phyloP scores from a whole-genome alignment of 768 basidiomycete species.

The Lentinula detonsa region DNA sequence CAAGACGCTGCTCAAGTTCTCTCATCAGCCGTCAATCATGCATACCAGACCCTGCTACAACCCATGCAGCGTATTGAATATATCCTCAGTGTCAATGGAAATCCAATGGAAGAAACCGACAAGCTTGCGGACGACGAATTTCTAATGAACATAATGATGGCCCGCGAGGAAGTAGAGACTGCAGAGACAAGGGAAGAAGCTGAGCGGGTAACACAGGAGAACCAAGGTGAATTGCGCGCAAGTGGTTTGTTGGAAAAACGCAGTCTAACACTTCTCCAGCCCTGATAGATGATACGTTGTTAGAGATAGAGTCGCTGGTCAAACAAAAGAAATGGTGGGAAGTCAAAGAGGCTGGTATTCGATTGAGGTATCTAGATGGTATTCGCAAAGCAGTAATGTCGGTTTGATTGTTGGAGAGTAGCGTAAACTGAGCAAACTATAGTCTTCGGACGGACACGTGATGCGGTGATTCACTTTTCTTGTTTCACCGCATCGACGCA shows the following conservation, averaged over 20 bases:
- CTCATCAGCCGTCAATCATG: slow-evolving; percentile 76
- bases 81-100: slow-evolving; percentile 59
- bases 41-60: slow-evolving; percentile 68
- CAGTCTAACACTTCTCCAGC: slow-evolving; percentile 27
- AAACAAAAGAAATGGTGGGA: slow-evolving; percentile 45
- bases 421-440: no score
- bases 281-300: slow-evolving; percentile 41
- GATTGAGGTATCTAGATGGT: slow-evolving; percentile 68
- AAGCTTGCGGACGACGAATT: slow-evolving; percentile 65
- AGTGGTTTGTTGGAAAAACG: neutral
- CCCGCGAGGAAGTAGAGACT: slow-evolving; percentile 69
- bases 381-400: slow-evolving; percentile 45
- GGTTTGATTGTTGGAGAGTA: no score
- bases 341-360: slow-evolving; percentile 55
- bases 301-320: slow-evolving; percentile 44
- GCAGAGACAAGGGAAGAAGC: slow-evolving; percentile 46
- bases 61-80: slow-evolving; percentile 79
- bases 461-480: no score
- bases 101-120: slow-evolving; percentile 61
- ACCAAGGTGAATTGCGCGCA: slow-evolving; percentile 36
- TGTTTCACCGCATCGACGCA: no score
- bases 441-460: no score
- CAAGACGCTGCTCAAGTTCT: slow-evolving; percentile 56
- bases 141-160: slow-evolving; percentile 74
- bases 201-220: slow-evolving; percentile 42